phyloP scores from a whole-genome alignment of 441 rosid species.

The Capsella rubella region DNA sequence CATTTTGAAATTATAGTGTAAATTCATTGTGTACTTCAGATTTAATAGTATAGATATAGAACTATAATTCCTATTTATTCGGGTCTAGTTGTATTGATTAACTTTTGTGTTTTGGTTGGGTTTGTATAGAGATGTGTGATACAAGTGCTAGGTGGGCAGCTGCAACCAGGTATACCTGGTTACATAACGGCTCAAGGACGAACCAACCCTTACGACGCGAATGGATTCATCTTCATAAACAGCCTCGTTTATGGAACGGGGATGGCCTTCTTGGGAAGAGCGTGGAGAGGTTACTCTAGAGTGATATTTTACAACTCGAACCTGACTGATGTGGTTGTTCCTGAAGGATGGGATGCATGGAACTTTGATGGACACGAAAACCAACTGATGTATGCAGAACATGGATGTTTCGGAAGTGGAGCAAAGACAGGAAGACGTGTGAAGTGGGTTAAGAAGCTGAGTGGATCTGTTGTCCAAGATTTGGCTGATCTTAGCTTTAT shows the following conservation, averaged over 20 bases:
- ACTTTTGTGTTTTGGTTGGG: not conserved
- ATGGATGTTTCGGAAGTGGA: constrained; percentile 65
- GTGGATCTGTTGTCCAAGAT: not conserved
- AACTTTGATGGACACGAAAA: constrained; percentile 49
- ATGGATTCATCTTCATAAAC: constrained; percentile 74
- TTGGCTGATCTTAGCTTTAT: constrained; percentile 53
- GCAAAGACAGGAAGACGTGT: constrained; percentile 55
- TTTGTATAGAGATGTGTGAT: constrained; percentile 61
- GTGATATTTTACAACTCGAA: constrained; percentile 68
- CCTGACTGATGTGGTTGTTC: constrained; percentile 54
- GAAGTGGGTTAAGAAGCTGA: constrained; percentile 60
- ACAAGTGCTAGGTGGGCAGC: constrained; percentile 50
- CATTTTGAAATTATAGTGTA: too few species aligned
- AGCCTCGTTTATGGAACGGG: constrained; percentile 66
- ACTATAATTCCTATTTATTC: too few species aligned
- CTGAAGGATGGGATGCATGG: constrained; percentile 79
- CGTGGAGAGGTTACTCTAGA: constrained; percentile 73
- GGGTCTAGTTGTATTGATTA: too few species aligned
- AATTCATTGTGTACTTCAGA: too few species aligned
- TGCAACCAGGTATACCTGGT: constrained; percentile 52
- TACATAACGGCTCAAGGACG: constrained; percentile 87
- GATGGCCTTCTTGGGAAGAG: constrained; percentile 62
- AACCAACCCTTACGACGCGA: constrained; percentile 47
- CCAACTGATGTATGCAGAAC: constrained; percentile 57
- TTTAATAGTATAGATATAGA: too few species aligned